These are phyloP conservation scores for Fomitopsis betulina DNA, from an alignment of 1,284 basidiomycete species.

Conservation along the genomic window DNA sequence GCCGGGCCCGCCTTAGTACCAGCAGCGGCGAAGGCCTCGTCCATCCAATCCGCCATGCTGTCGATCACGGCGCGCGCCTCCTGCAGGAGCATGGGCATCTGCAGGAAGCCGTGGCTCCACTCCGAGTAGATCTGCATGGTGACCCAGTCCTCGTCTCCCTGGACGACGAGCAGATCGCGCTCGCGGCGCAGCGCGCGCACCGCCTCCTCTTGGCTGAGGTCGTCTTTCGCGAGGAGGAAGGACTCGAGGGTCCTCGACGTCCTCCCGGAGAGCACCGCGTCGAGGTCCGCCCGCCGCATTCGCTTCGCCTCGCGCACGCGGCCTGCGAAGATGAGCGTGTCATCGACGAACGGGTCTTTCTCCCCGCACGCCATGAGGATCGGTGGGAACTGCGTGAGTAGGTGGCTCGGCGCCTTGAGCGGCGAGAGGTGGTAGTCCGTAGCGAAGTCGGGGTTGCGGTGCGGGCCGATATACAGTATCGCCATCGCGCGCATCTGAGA, in stretches of 20 bases:
- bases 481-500: slow-evolving; percentile 96
- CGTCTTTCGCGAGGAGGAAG: slow-evolving; percentile 39
- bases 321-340: slow-evolving; percentile 93
- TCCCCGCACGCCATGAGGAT: slow-evolving; percentile 92
- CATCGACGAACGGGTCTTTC: slow-evolving; percentile 95
- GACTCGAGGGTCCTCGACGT: slow-evolving; percentile 53
- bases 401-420: slow-evolving; percentile 78
- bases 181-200: slow-evolving; percentile 46
- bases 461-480: slow-evolving; percentile 92
- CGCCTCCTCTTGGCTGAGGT: slow-evolving; percentile 27
- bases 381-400: slow-evolving; percentile 92
- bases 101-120: slow-evolving; percentile 92
- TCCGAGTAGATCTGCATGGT: slow-evolving; percentile 88
- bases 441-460: slow-evolving; percentile 88
- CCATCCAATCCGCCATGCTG: slow-evolving; percentile 93
- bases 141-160: slow-evolving; percentile 93
- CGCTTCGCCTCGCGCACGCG: slow-evolving; percentile 91
- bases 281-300: slow-evolving; percentile 66
- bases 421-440: slow-evolving; percentile 96
- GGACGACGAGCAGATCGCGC: slow-evolving; percentile 52
- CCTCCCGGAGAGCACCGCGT: slow-evolving; percentile 49
- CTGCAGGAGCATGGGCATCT: slow-evolving; percentile 86
- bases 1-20: slow-evolving; percentile 1
- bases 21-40: slow-evolving; percentile 59
- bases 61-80: slow-evolving; percentile 81